Evolutionary conservation across 148 eudicot species (phyloP).

Genomic region (Polygonum maritimum): DNA sequence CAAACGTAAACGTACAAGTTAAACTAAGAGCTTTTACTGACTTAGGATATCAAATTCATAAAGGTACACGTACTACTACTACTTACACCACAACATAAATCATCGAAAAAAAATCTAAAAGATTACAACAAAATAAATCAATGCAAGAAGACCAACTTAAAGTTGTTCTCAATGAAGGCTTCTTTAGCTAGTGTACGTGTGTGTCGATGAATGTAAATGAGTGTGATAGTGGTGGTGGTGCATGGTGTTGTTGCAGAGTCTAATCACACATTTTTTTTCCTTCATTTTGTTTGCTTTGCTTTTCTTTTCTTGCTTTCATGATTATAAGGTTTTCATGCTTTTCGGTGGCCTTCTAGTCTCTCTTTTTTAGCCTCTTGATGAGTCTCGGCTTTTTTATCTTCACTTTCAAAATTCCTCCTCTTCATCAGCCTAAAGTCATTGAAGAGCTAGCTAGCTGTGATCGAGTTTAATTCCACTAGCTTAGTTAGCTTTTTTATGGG

Average conservation of each 20-base stretch:
- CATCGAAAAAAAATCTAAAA: too few relatives aligned
- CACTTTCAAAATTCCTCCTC: neutral
- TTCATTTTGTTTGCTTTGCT: conserved; percentile 15
- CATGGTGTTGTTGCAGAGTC: conserved; percentile 65
- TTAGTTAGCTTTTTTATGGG: neutral
- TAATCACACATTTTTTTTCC: conserved; percentile 50
- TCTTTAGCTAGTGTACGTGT: neutral
- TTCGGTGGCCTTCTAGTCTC: conserved; percentile 57
- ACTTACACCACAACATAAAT: too few relatives aligned
- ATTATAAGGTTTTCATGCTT: conserved; percentile 55
- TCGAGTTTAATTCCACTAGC: neutral
- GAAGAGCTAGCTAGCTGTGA: conserved; percentile 5
- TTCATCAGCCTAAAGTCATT: neutral
- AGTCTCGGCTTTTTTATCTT: neutral
- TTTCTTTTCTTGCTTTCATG: conserved; percentile 45
- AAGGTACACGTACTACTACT: too few relatives aligned
- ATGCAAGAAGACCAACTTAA: too few relatives aligned
- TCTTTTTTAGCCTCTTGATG: neutral
- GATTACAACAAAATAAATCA: too few relatives aligned
- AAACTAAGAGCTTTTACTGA: too few relatives aligned
- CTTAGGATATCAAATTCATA: too few relatives aligned
- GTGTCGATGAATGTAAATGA: neutral
- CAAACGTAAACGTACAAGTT: too few relatives aligned
- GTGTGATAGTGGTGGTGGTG: neutral
- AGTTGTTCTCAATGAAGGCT: too few relatives aligned